A percentile compares a stretch with the other conserved stretches of the same genome.
These are phyloP conservation scores for Candida sp. DNA, from an alignment of 1,139 yeast genomes.

Conservation along the genomic window DNA sequence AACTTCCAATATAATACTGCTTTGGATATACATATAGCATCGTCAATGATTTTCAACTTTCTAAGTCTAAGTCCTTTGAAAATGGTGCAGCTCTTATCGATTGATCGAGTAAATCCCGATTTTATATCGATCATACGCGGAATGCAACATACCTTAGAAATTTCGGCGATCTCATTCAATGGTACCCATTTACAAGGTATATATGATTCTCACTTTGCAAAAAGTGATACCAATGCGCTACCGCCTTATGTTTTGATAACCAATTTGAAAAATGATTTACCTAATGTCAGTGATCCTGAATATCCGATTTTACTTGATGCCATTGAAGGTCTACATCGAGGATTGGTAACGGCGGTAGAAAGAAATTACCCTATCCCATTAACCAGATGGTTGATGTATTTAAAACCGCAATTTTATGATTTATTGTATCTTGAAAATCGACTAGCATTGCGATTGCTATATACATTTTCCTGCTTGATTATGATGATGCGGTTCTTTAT, in stretches of 20 bases:
- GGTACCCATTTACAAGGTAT: background rate
- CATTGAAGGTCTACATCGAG: background rate
- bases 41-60: background rate
- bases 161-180: background rate
- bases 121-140: background rate
- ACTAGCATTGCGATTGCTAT: conserved; percentile 24
- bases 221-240: background rate
- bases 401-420: conserved; percentile 10
- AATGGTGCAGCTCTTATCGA: background rate
- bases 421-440: conserved; percentile 15
- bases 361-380: conserved; percentile 21
- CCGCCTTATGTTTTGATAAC: background rate
- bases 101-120: background rate
- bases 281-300: background rate
- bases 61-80: background rate
- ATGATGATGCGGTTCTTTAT: conserved; percentile 17
- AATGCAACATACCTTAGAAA: background rate
- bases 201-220: background rate
- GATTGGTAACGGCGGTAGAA: conserved; percentile 2
- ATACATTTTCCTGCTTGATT: conserved; percentile 15
- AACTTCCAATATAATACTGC: background rate
- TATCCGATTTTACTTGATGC: background rate
- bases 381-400: conserved; percentile 18
- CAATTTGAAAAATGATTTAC: background rate
- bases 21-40: background rate